Percentiles rank a stretch among this genome's conserved stretches.
Conservation (phyloP, 768 basidiomycete genomes). For the Leccinum pellstonianum region DNA sequence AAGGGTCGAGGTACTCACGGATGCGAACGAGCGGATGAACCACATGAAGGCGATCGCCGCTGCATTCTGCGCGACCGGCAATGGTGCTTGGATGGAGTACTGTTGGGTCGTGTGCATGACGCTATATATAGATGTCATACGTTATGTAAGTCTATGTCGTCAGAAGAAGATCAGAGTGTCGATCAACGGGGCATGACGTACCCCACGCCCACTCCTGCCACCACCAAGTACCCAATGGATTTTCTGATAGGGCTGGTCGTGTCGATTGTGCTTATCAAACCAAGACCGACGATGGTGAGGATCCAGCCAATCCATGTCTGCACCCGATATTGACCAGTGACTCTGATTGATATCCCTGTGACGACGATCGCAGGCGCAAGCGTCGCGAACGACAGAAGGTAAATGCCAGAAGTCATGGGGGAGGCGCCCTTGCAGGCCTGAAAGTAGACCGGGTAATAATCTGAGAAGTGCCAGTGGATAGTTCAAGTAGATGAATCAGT, state of each 20-base stretch:
- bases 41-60: slow-evolving; percentile 45
- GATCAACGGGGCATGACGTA: not conserved
- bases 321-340: slow-evolving; percentile 32
- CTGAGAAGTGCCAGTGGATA: slow-evolving; percentile 16
- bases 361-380: slow-evolving; percentile 33
- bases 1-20: slow-evolving; percentile 22
- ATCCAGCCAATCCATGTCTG: slow-evolving; percentile 36
- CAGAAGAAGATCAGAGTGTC: not conserved
- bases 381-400: slow-evolving; percentile 21
- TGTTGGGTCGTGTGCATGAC: slow-evolving; percentile 22
- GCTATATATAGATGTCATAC: slow-evolving; percentile 1
- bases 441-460: slow-evolving; percentile 44
- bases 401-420: slow-evolving; percentile 23
- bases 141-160: not conserved
- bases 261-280: slow-evolving; percentile 33
- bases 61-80: slow-evolving; percentile 40
- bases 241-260: slow-evolving; percentile 25
- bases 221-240: slow-evolving; percentile 11
- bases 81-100: slow-evolving; percentile 49
- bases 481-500: not conserved
- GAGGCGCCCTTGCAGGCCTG: slow-evolving; percentile 38
- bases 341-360: slow-evolving; percentile 24
- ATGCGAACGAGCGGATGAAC: slow-evolving; percentile 38
- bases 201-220: slow-evolving; percentile 6
- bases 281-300: slow-evolving; percentile 34